phyloP scores from a whole-genome alignment of 352 stramenopile species.

The Phytophthora podocarpi region DNA sequence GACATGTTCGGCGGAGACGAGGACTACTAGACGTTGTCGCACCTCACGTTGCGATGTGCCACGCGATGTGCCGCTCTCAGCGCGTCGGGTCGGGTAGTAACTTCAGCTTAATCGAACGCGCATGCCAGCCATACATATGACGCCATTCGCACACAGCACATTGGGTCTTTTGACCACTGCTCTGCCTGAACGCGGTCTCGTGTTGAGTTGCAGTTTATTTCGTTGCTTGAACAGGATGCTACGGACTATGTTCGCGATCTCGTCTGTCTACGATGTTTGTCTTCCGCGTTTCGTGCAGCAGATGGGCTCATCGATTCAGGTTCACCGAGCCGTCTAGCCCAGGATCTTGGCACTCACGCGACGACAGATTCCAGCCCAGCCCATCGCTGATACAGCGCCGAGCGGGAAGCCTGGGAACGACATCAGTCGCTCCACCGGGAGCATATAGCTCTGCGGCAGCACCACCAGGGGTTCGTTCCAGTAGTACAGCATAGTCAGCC shows the following conservation, averaged over 20 bases:
- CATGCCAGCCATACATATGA: slow-evolving; percentile 43
- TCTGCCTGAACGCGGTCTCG: neutral
- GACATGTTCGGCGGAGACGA: slow-evolving; percentile 86
- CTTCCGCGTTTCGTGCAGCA: neutral
- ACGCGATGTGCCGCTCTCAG: slow-evolving; percentile 3
- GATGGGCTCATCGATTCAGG: neutral
- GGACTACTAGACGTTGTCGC: slow-evolving; percentile 72
- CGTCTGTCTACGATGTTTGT: neutral
- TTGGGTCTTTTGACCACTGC: slow-evolving; percentile 2
- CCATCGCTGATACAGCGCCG: slow-evolving; percentile 74
- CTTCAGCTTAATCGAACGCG: slow-evolving; percentile 56
- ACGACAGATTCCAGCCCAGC: slow-evolving; percentile 77
- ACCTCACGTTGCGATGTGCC: neutral
- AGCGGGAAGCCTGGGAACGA: slow-evolving; percentile 80
- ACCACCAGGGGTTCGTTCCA: slow-evolving; percentile 78
- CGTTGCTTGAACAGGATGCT: slow-evolving; percentile 16
- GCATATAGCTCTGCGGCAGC: slow-evolving; percentile 76
- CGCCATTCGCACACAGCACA: slow-evolving; percentile 51
- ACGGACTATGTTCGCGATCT: slow-evolving; percentile 11
- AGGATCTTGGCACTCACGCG: slow-evolving; percentile 76
- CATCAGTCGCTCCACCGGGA: slow-evolving; percentile 79
- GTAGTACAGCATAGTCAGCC: slow-evolving; percentile 61
- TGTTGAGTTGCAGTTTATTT: slow-evolving; percentile 17
- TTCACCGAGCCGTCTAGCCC: slow-evolving; percentile 31
- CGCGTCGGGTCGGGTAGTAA: slow-evolving; percentile 37